Conservation (phyloP, 2,329 filamentous ascomycete species). For the Colletotrichum incanum region DNA sequence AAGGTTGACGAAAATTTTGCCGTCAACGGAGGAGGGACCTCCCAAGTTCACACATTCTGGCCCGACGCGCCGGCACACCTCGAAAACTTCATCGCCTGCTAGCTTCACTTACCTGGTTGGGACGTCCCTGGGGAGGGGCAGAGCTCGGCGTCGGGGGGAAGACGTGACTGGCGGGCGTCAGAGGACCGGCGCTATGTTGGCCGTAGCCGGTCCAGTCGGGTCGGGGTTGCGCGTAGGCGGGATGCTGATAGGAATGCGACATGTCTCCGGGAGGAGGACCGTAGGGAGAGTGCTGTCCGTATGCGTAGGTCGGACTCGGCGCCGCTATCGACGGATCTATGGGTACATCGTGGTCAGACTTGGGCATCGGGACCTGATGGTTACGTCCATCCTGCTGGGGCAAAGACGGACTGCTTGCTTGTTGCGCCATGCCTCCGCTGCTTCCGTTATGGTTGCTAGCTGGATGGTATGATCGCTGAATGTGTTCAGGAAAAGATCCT, state of each 20-base stretch:
- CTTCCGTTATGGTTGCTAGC: constrained; percentile 81
- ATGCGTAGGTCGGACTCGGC: constrained; percentile 91
- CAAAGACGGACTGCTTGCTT: constrained; percentile 96
- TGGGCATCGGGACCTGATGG: constrained; percentile 84
- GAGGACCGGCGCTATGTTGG: constrained; percentile 65
- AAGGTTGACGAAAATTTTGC: not conserved
- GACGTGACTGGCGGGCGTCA: constrained; percentile 68
- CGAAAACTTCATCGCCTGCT: not conserved
- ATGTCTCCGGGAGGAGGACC: constrained; percentile 87
- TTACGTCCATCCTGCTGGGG: constrained; percentile 85
- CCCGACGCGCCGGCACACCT: not conserved
- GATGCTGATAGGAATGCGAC: constrained; percentile 82
- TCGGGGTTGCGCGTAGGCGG: constrained; percentile 76
- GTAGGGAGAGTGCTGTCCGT: constrained; percentile 89
- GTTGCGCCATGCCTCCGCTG: constrained; percentile 96
- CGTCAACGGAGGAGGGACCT: not conserved
- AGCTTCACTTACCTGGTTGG: constrained; percentile 70
- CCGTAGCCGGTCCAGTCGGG: constrained; percentile 83
- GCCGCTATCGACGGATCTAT: constrained; percentile 99
- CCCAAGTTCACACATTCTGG: no score
- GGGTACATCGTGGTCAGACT: constrained; percentile 97
- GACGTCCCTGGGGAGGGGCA: constrained; percentile 68
- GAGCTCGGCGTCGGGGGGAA: constrained; percentile 71
- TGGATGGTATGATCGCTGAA: constrained; percentile 87
- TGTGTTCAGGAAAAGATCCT: constrained; percentile 88